Base-by-base conservation (phyloP, 345 rosid species). In the Citrus hindsii region DNA sequence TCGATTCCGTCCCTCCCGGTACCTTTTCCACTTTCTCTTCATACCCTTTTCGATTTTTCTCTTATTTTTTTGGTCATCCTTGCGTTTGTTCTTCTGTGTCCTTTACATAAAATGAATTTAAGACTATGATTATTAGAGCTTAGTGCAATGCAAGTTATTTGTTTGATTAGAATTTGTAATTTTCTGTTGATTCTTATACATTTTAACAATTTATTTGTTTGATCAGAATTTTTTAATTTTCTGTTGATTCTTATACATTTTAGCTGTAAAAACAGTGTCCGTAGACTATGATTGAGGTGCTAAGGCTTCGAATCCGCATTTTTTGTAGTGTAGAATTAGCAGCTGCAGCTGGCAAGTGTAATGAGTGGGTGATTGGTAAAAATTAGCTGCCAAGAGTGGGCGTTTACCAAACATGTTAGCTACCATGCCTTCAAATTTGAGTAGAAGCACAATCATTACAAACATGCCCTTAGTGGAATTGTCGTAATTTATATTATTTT, bases 1-100 rank as follows among this genome's bases (percentile, higher is more conserved):
- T 90, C 79, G 92, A 90, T 82, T 88, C 91, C 79, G 83, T 92
- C 75, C 88, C 93, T 80, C 81, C 68, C 18, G 95, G 94, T 91
- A 82, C 32, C 77, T 19, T 32, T 21, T 38, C 22, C 32, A 24
- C 58, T 76, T 48, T 28, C 13, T 37, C n/a, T 46, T 51, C 24
- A 7, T 40, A 30, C 66, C 22, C 25, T 6, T 66, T 72, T 79
- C 25, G 16, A 46, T 59, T 62, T 72, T 67, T 12, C 14, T 46
- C 16, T 14, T 9, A 59, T 13, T 1, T 42, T n/a, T 61, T 56
- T 21, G 33, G 14, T 25, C 27, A 0, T 4, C 27, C 0, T 32
- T 32, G 37, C 38, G 1, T 61, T 3, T 12, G 24, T 73, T 25
- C 3, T 32, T 25, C 24, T 42, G 1, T 7, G 22, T 33, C 4